These are phyloP conservation scores for Chrysoporthe puriensis DNA, from an alignment of 2,329 filamentous ascomycete species.

Conservation along the genomic window DNA sequence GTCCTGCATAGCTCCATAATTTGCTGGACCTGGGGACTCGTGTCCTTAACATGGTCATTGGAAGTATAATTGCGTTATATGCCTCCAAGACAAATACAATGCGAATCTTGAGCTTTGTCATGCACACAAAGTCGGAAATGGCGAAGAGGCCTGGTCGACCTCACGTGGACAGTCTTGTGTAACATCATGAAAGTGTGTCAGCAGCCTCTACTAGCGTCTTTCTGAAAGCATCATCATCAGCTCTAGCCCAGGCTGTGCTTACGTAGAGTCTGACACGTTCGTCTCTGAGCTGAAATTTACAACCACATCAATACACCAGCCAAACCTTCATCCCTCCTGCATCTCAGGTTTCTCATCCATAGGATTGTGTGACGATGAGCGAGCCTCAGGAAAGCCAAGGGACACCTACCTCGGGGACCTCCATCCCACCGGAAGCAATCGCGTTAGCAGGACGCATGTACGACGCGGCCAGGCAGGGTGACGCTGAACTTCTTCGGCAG, in stretches of 20 bases:
- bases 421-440: slow-evolving; percentile 65
- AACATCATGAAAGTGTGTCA: background rate
- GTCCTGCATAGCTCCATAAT: too few species aligned
- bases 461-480: slow-evolving; percentile 65
- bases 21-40: too few species aligned
- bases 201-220: background rate
- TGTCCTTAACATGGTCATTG: too few species aligned
- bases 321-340: background rate
- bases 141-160: background rate
- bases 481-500: slow-evolving; percentile 61
- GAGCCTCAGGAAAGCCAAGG: background rate
- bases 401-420: background rate
- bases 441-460: slow-evolving; percentile 70
- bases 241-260: background rate
- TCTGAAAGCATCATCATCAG: background rate
- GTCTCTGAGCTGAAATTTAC: background rate
- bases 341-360: background rate
- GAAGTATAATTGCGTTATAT: too few species aligned
- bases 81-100: too few species aligned
- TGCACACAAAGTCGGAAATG: background rate
- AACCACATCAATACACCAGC: background rate
- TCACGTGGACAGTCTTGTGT: background rate
- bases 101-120: background rate
- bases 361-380: slow-evolving; percentile 4
- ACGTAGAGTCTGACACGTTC: background rate